These are phyloP conservation scores for Dactylonectria macrodidyma DNA, from an alignment of 2,329 filamentous ascomycete genomes.

Conservation along the genomic window DNA sequence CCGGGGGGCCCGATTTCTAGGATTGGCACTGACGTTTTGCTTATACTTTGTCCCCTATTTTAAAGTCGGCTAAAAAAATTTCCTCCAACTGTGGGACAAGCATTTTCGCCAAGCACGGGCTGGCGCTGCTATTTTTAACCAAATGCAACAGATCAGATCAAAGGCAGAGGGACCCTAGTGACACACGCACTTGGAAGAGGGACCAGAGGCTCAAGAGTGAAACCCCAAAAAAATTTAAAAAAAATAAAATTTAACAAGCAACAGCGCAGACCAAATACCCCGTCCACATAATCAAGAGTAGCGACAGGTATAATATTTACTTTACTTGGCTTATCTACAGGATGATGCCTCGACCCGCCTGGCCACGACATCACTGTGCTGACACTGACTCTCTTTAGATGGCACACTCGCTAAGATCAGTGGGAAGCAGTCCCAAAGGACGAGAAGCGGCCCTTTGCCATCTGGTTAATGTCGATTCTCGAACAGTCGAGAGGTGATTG, in stretches of 20 bases:
- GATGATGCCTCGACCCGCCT: neutral
- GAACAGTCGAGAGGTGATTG: neutral
- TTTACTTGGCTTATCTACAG: neutral
- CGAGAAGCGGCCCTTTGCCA: neutral
- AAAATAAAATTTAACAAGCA: no score
- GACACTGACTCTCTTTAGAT: neutral
- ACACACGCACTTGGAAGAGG: no score
- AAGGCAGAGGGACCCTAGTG: no score
- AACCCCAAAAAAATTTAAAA: no score
- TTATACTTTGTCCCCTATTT: neutral
- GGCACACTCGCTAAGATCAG: neutral
- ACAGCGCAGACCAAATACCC: no score
- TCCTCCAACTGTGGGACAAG: neutral
- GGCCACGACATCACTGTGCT: neutral
- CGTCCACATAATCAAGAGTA: no score
- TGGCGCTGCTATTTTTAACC: neutral
- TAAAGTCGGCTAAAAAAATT: neutral
- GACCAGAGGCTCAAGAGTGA: no score
- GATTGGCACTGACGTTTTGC: neutral
- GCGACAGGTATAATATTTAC: no score
- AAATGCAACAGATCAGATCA: neutral
- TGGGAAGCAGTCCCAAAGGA: neutral
- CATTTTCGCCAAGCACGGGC: conserved; percentile 1
- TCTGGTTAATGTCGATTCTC: neutral
- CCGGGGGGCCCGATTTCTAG: neutral